A percentile compares a stretch with the other conserved stretches of the same genome.
These are phyloP conservation scores for Diaporthe australafricana DNA, from an alignment of 2,329 filamentous ascomycete genomes.

Conservation along the genomic window DNA sequence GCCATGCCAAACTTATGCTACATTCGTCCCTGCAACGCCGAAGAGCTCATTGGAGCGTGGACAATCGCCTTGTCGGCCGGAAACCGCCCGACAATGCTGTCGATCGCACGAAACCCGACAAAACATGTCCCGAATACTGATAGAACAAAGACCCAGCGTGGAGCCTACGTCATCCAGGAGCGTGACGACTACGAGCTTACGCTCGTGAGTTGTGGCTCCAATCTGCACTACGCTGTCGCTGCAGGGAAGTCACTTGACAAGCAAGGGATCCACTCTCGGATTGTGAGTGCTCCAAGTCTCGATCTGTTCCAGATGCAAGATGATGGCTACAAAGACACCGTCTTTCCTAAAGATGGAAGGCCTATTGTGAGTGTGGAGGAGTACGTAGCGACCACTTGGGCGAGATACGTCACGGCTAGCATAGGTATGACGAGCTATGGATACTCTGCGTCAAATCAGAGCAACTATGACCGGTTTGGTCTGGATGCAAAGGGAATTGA, in stretches of 20 bases:
- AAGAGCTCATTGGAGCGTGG: slow-evolving; percentile 68
- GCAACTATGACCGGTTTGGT: slow-evolving; percentile 60
- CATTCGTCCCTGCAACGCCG: slow-evolving; percentile 68
- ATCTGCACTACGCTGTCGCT: slow-evolving; percentile 53
- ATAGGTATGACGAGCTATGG: slow-evolving; percentile 58
- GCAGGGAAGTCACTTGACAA: slow-evolving; percentile 44
- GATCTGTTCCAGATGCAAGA: slow-evolving; percentile 36
- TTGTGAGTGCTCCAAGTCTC: slow-evolving; percentile 37
- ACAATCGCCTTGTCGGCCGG: slow-evolving; percentile 53
- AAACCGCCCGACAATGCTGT: slow-evolving; percentile 48
- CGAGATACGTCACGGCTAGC: slow-evolving; percentile 59
- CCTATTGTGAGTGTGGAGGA: slow-evolving; percentile 51
- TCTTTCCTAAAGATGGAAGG: slow-evolving; percentile 48
- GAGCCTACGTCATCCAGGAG: slow-evolving; percentile 46
- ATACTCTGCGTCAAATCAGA: slow-evolving; percentile 58
- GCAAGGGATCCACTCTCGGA: slow-evolving; percentile 13
- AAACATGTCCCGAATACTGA: slow-evolving; percentile 44
- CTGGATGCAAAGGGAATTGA: slow-evolving; percentile 50
- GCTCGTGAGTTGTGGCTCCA: slow-evolving; percentile 42
- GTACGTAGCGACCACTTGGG: slow-evolving; percentile 60
- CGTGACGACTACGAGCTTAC: slow-evolving; percentile 45
- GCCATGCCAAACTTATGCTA: slow-evolving; percentile 73
- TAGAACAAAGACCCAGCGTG: slow-evolving; percentile 45
- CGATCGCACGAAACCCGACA: slow-evolving; percentile 49
- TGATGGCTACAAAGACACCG: slow-evolving; percentile 43